These are phyloP conservation scores for Candida awuae DNA, from an alignment of 805 yeast genomes.

Conservation along the genomic window DNA sequence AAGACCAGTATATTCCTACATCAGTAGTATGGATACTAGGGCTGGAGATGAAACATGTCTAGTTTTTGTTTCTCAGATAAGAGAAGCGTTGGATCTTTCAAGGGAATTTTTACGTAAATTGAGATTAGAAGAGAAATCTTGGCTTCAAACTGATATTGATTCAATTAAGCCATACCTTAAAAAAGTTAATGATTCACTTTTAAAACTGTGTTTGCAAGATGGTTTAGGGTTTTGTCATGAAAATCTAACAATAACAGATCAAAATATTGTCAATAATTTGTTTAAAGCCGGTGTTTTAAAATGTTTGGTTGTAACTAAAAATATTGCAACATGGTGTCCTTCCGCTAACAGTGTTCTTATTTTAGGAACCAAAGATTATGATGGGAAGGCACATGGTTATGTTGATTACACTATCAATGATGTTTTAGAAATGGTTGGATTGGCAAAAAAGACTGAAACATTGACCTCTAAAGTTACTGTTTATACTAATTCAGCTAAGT, in stretches of 20 bases:
- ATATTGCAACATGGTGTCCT: slow-evolving; percentile 44
- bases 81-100: slow-evolving; percentile 46
- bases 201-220: slow-evolving; percentile 36
- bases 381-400: slow-evolving; percentile 65
- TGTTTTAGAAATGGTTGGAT: slow-evolving; percentile 57
- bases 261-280: slow-evolving; percentile 44
- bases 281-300: slow-evolving; percentile 43
- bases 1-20: slow-evolving; percentile 39
- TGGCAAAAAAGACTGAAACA: slow-evolving; percentile 26
- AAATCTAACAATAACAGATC: slow-evolving; percentile 51
- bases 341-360: slow-evolving; percentile 49
- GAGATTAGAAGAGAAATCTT: slow-evolving; percentile 29
- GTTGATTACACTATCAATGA: slow-evolving; percentile 61
- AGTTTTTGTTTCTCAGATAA: slow-evolving; percentile 53
- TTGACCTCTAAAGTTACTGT: slow-evolving; percentile 40
- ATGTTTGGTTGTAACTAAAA: slow-evolving; percentile 55
- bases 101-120: slow-evolving; percentile 32
- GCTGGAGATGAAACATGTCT: slow-evolving; percentile 30
- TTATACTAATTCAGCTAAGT: slow-evolving; percentile 46
- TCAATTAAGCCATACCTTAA: slow-evolving; percentile 35
- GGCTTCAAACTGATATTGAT: slow-evolving; percentile 34
- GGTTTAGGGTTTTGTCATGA: slow-evolving; percentile 63
- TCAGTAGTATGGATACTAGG: slow-evolving; percentile 27
- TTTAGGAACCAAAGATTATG: slow-evolving; percentile 63
- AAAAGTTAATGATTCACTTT: slow-evolving; percentile 38